Conservation (phyloP, 1,284 basidiomycete species). For the Schizophyllum amplum region DNA sequence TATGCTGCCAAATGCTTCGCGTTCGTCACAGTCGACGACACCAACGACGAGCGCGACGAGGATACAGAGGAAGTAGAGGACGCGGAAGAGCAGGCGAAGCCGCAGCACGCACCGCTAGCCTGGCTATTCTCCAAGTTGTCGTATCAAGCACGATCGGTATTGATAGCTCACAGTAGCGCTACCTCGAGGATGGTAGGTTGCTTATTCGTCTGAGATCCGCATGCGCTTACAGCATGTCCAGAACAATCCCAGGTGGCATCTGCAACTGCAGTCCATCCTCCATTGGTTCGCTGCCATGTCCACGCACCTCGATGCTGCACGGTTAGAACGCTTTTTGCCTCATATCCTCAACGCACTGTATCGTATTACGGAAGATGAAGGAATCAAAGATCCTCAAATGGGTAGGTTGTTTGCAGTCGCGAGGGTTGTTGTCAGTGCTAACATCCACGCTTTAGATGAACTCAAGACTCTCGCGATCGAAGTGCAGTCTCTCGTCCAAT, state of each 20-base stretch:
- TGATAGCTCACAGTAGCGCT: slow-evolving; percentile 58
- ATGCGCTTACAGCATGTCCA: slow-evolving; percentile 3
- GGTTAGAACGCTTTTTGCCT: slow-evolving; percentile 64
- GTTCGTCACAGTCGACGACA: slow-evolving; percentile 17
- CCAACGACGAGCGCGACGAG: slow-evolving; percentile 24
- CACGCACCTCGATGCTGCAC: slow-evolving; percentile 52
- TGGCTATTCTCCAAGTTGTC: slow-evolving; percentile 96
- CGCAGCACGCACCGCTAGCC: slow-evolving; percentile 55
- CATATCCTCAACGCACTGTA: slow-evolving; percentile 87
- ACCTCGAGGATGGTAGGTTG: slow-evolving; percentile 38
- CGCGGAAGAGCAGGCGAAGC: slow-evolving; percentile 22
- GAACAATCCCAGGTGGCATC: slow-evolving; percentile 52
- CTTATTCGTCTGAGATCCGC: slow-evolving; percentile 1
- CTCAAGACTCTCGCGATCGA: slow-evolving; percentile 79
- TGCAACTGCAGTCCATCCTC: slow-evolving; percentile 73
- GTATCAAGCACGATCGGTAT: slow-evolving; percentile 74
- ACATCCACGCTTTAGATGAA: slow-evolving; percentile 47
- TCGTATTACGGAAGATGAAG: slow-evolving; percentile 81
- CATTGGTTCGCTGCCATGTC: slow-evolving; percentile 95
- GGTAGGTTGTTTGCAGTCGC: slow-evolving; percentile 46
- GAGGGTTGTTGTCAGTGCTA: not conserved
- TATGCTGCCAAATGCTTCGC: slow-evolving; percentile 76
- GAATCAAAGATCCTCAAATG: slow-evolving; percentile 68
- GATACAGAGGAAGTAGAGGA: slow-evolving; percentile 26
- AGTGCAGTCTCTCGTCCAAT: slow-evolving; percentile 82